Base-by-base conservation (phyloP, 1,284 basidiomycete genomes). In the Dichomitus squalens region DNA sequence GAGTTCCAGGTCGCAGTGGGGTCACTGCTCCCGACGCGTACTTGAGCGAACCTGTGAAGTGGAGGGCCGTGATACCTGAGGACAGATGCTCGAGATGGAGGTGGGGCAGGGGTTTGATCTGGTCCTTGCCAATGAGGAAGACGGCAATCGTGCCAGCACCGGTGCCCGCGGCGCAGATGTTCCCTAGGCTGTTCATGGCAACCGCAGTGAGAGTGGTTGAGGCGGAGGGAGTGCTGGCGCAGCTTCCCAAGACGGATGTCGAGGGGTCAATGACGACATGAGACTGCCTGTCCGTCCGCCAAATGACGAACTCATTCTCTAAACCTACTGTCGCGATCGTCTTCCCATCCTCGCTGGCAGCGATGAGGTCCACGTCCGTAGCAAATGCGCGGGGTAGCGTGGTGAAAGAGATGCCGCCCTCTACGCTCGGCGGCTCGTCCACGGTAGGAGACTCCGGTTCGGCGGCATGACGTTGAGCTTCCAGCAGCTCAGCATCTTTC, bases 401-500 rank as follows among this genome's bases (percentile, higher is more conserved):
- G 8, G 80, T 78, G 63, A 95, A 92, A 12, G 79, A 73, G 4
- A 88, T 70, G 18, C 74, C 70, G 21, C 73, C 76, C 52, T 83
- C 77, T 6, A 86, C 69, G n/a, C 73, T 66, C 4, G 67, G 63
- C 60, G 65, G 65, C 56, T 75, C 70, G 43, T 76, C 66, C 5
- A 54, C 69, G 21, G 68, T 70, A 11, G 61, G 58, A 6, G 63
- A 53, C 6, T 76, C 73, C 1, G 70, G 64, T 50, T 83, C 81
- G 12, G 78, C 74, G 47, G 82, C 76, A 70, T 90, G 82, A 41
- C 88, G 80, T 67, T 95, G 94, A 4, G 90, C 89, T 66, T 96
- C 95, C 14, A 98, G 82, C 1, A 95, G 81, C 59, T 98, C 95
- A 0, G 94, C 86, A 64, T 97, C 90, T 75, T 96, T 96, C 57